Evolutionary conservation across 768 basidiomycete genomes (phyloP).

Genomic region (Epithele typhae): DNA sequence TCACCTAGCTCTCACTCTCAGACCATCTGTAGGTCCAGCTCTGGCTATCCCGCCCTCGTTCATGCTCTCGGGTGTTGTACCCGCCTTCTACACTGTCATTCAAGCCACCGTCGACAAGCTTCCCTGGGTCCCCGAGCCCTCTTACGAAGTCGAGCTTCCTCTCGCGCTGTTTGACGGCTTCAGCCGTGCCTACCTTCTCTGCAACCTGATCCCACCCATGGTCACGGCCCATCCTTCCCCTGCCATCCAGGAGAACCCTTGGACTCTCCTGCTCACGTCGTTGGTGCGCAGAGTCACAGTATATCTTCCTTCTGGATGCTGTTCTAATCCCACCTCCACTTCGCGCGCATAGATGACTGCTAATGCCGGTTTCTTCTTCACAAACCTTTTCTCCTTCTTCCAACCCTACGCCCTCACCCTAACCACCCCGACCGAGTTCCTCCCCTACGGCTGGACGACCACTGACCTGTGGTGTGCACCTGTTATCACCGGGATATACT

Average conservation of each 20-base stretch:
- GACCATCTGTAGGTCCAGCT: conserved; percentile 44
- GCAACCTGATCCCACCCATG: conserved; percentile 69
- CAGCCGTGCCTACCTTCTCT: conserved; percentile 73
- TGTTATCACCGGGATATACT: conserved; percentile 69
- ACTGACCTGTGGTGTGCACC: conserved; percentile 86
- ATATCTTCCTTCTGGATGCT: not conserved
- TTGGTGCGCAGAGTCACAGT: conserved; percentile 41
- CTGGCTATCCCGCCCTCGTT: conserved; percentile 72
- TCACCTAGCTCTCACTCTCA: too few relatives aligned
- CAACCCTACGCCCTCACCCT: conserved; percentile 65
- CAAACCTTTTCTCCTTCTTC: conserved; percentile 70
- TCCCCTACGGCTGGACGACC: conserved; percentile 80
- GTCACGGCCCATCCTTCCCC: conserved; percentile 50
- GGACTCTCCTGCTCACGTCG: conserved; percentile 71
- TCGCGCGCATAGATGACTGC: conserved; percentile 62
- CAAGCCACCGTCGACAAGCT: conserved; percentile 62
- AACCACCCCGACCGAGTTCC: conserved; percentile 75
- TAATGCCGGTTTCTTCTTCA: conserved; percentile 79
- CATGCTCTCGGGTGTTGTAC: conserved; percentile 66
- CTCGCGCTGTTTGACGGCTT: conserved; percentile 74
- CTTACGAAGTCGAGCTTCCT: conserved; percentile 61
- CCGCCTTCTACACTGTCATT: conserved; percentile 52
- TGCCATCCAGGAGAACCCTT: conserved; percentile 59
- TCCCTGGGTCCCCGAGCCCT: conserved; percentile 50
- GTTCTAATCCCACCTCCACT: not conserved